These are phyloP conservation scores for Penicillium occitanis DNA, from an alignment of 2,329 filamentous ascomycete genomes.

Conservation along the genomic window DNA sequence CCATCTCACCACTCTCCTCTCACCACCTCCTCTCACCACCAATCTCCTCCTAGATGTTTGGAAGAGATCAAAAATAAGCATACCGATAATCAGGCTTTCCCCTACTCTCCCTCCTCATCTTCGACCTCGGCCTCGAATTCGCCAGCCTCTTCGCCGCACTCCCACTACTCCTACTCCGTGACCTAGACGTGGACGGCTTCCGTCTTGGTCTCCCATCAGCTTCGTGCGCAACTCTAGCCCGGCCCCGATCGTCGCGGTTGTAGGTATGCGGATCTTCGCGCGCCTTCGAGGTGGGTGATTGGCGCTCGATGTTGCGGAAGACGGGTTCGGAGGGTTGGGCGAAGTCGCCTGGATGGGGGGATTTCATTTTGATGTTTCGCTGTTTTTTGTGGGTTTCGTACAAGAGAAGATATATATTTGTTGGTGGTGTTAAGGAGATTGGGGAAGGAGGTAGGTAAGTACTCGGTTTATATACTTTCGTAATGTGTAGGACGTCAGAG, in stretches of 20 bases:
- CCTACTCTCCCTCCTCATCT: constrained; percentile 20
- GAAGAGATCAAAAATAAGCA: constrained; percentile 15
- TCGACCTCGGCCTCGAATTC: constrained; percentile 20
- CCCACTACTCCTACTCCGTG: constrained; percentile 19
- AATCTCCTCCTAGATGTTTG: neutral
- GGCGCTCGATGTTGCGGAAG: constrained; percentile 21
- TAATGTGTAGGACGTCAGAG: neutral
- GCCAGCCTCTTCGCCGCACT: constrained; percentile 18
- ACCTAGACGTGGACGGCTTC: constrained; percentile 8
- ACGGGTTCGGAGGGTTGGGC: constrained; percentile 19
- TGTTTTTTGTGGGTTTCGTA: too few relatives aligned
- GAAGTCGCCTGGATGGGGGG: constrained; percentile 21
- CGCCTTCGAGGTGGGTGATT: constrained; percentile 7
- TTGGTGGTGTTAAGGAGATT: too few relatives aligned
- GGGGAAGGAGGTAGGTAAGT: neutral
- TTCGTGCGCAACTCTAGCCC: constrained; percentile 8
- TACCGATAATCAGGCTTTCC: constrained; percentile 22
- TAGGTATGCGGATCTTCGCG: constrained; percentile 21
- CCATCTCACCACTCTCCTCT: too few relatives aligned
- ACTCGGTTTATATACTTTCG: neutral
- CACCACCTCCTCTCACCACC: neutral
- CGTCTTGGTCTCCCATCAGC: constrained; percentile 6
- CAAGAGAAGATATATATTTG: neutral
- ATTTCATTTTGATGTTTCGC: constrained; percentile 11
- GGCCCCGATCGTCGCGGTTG: constrained; percentile 12